Evolutionary conservation across 129 eudicot species (phyloP).

Genomic region (Mikania micrantha): DNA sequence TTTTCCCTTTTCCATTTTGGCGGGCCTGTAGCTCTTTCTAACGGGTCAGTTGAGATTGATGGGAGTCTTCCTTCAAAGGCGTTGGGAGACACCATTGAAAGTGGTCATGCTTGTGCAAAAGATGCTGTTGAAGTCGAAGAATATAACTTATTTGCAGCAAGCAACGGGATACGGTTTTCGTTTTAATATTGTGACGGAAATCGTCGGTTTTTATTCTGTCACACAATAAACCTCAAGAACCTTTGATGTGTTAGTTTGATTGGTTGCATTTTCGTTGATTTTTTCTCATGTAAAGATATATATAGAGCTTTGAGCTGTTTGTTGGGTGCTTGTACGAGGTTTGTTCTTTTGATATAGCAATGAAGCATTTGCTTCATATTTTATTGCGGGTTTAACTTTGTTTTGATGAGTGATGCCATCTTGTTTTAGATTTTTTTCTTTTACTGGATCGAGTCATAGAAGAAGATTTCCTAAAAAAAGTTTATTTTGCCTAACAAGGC

Average conservation of each 20-base stretch:
- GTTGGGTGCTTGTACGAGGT: constrained; percentile 36
- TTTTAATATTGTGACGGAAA: constrained; percentile 30
- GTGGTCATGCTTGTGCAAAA: constrained; percentile 41
- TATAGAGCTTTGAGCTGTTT: constrained; percentile 45
- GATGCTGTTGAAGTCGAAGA: constrained; percentile 46
- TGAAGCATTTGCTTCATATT: constrained; percentile 24
- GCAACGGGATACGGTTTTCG: constrained; percentile 66
- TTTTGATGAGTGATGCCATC: background rate
- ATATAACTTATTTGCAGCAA: constrained; percentile 77
- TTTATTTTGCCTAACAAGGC: no score
- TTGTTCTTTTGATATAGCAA: constrained; percentile 34
- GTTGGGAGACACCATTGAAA: constrained; percentile 25
- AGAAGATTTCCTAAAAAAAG: no score
- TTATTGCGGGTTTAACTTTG: background rate
- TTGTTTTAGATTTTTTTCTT: no score
- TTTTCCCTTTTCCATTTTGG: constrained; percentile 89
- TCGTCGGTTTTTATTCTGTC: constrained; percentile 22
- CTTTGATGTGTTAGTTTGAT: constrained; percentile 24
- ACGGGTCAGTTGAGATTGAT: constrained; percentile 42
- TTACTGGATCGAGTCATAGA: no score
- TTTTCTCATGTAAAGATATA: constrained; percentile 27
- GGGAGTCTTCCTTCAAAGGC: constrained; percentile 25
- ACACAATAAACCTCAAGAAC: constrained; percentile 42
- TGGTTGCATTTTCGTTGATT: constrained; percentile 17
- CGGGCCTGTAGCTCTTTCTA: constrained; percentile 77